Percentiles rank a stretch among this genome's conserved stretches.
Conservation (phyloP, 2,329 filamentous ascomycete genomes). For the Colletotrichum lupini region DNA sequence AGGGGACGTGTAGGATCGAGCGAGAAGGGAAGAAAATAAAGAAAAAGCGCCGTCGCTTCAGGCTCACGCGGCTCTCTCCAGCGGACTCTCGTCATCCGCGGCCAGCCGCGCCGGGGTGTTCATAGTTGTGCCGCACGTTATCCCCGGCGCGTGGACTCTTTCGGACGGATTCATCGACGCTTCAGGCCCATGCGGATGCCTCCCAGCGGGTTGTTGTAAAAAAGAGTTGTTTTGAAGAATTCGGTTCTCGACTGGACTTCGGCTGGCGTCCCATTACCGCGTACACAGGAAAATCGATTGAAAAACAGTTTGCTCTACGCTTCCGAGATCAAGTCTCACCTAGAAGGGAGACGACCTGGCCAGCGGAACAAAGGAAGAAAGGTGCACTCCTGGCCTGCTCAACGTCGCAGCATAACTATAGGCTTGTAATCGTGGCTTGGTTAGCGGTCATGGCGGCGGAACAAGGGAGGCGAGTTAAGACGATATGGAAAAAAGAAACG, state of each 20-base stretch:
- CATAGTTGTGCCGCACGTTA: neutral
- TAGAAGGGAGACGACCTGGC: constrained; percentile 2
- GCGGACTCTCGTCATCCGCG: constrained; percentile 36
- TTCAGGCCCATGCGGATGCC: constrained; percentile 32
- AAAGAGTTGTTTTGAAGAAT: neutral
- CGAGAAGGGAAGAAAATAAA: neutral
- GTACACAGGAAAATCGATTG: constrained; percentile 18
- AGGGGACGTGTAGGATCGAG: neutral
- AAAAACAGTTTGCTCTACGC: constrained; percentile 18
- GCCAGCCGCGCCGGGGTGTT: constrained; percentile 8
- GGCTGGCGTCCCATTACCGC: constrained; percentile 12
- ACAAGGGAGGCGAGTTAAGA: constrained; percentile 33
- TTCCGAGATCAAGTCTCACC: neutral
- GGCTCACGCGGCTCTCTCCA: constrained; percentile 35
- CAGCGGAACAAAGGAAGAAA: constrained; percentile 32
- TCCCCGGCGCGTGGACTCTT: constrained; percentile 29
- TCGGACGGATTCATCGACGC: constrained; percentile 40
- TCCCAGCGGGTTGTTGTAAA: constrained; percentile 22
- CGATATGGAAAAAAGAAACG: neutral
- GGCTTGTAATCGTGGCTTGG: neutral
- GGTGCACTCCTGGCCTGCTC: constrained; percentile 34
- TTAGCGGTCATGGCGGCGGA: constrained; percentile 17
- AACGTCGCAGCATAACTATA: constrained; percentile 3
- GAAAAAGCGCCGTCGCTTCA: constrained; percentile 34
- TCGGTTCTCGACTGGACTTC: constrained; percentile 21